phyloP scores from a whole-genome alignment of 768 basidiomycete genomes.

The Suillus spraguei region DNA sequence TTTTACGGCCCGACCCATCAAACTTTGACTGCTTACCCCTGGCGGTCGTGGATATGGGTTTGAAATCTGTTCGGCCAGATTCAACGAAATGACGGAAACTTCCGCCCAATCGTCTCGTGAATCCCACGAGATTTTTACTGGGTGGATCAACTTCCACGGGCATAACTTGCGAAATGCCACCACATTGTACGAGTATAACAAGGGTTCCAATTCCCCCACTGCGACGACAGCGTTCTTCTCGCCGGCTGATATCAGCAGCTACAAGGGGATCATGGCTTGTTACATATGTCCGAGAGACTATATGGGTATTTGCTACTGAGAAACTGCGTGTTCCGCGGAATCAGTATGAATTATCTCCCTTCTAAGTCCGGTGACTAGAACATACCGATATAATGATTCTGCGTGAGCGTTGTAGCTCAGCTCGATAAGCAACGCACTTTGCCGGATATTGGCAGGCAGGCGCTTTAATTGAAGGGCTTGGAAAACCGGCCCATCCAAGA shows the following conservation, averaged over 20 bases:
- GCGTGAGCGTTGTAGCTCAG: constrained; percentile 56
- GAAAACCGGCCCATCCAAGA: constrained; percentile 82
- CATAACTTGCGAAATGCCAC: constrained; percentile 78
- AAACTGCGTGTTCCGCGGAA: constrained; percentile 49
- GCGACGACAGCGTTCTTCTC: constrained; percentile 77
- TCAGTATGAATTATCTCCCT: background rate
- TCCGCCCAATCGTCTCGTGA: constrained; percentile 70
- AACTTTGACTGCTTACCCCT: constrained; percentile 53
- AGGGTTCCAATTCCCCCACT: constrained; percentile 77
- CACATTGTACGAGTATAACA: constrained; percentile 77
- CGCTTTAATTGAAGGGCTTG: constrained; percentile 84
- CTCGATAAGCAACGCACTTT: constrained; percentile 75
- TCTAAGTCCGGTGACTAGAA: constrained; percentile 21
- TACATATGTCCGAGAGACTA: constrained; percentile 72
- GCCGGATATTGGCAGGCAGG: constrained; percentile 75
- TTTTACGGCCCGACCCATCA: constrained; percentile 8
- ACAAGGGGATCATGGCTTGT: constrained; percentile 70
- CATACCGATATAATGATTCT: constrained; percentile 68
- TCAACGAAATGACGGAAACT: constrained; percentile 72
- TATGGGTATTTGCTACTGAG: constrained; percentile 64
- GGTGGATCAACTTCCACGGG: constrained; percentile 86
- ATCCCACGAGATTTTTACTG: constrained; percentile 76
- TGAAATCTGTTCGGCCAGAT: constrained; percentile 73
- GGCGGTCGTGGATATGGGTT: constrained; percentile 78
- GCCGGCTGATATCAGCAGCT: constrained; percentile 72